Evolutionary conservation across 2,329 filamentous ascomycete species (phyloP), one percentile per base, ranked within the genome.

Genomic region (Trichoderma gracile): DNA sequence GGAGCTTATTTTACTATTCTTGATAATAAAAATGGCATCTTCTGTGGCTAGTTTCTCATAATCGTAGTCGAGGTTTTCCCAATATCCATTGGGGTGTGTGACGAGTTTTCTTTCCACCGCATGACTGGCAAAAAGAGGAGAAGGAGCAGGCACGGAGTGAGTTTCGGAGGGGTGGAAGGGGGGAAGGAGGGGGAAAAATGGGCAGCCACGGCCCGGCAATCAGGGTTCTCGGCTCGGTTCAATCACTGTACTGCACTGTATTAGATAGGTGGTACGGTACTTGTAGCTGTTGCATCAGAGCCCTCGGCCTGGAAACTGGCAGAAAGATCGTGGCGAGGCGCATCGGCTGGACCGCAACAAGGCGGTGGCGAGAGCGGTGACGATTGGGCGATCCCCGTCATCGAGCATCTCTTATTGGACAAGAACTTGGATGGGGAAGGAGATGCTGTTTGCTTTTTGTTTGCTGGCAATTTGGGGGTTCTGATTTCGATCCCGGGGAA

Each of bases 281-380:
- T n/a, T n/a, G n/a, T n/a, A n/a, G n/a, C n/a, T n/a, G n/a, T n/a
- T n/a, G n/a, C n/a, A n/a, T n/a, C n/a, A n/a, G n/a, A n/a, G n/a
- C n/a, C 21, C 23, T 38, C 33, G 30, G 42, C n/a, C 19, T 46
- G 7, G 33, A 14, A n/a, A 33, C 42, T 19, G 40, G 58, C 58
- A 23, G 47, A 27, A n/a, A n/a, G 30, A 4, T 10, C 43, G 17
- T 14, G 10, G 58, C 52, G 58, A 49, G 47, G 47, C 33, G n/a
- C 38, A 52, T 30, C 58, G 58, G 58, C 58, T 43, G 17, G 17
- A 45, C 46, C 58, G 58, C 54, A 43, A 12, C 57, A 61, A 45
- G 57, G 57, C 57, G 46, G 57, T 61, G 57, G 57, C 57, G 42
- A 61, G 47, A 38, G 23, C 38, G 40, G 45, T 38, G 47, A 30